Evolutionary conservation across 305 asterid genomes (phyloP), one percentile per base, ranked within the genome.

Genomic region (Plantago lanceolata): DNA sequence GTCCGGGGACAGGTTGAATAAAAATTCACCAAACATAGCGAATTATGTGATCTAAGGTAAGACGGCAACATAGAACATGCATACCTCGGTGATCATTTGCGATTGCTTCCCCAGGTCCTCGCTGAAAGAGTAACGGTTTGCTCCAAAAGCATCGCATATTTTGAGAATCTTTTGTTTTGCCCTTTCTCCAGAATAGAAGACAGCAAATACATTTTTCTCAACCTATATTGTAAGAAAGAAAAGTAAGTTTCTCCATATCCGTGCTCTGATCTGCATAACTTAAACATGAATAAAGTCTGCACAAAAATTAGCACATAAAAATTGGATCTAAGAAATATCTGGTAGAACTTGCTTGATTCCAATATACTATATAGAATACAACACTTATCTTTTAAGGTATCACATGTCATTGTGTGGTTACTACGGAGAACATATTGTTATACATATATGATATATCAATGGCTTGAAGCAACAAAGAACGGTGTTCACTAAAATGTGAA

Each of bases 121-220:
- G 17, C 71, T 62, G 71, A 85, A 83, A 53, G 95, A 68, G 68
- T 94, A 94, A 33, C 97, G 91, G 76, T 90, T 94, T 68, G 97
- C 99, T 71, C 99, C 97, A 85, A 94, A 90, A 69, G 99, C 97
- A 71, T 94, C 99, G 79, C 96, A 94, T 76, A 94, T 94, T 77
- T 94, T 94, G 71, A 86, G 89, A 72, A 90, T 82, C 79, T 88
- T 94, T 79, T 59, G 81, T 83, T 81, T 94, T 35, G 94, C 88
- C 74, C 93, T 84, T 79, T 94, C 99, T 72, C 99, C 97, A 80
- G 99, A 94, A 80, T 81, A 94, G 89, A 94, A 94, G 66, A 86
- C 85, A 13, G 67, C 86, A 61, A 94, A 86, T 48, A 88, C 99
- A 79, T 90, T 90, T 70, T 94, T 94, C 65, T 94, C 99, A 73